These are phyloP conservation scores for Boletellus ananiceps DNA, from an alignment of 768 basidiomycete genomes.

Conservation along the genomic window DNA sequence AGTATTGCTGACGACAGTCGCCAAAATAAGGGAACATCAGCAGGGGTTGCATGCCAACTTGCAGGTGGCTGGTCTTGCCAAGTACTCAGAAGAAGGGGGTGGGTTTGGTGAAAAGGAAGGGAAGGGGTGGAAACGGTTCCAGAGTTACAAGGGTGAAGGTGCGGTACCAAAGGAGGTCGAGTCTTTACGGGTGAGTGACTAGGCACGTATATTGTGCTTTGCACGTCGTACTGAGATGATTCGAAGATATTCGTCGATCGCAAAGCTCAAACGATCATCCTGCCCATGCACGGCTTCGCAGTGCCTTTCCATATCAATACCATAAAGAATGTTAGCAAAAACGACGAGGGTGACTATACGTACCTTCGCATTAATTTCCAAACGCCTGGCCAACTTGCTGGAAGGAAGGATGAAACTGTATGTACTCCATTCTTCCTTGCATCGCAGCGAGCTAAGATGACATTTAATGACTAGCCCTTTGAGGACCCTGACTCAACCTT, in stretches of 20 bases:
- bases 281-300: slow-evolving; percentile 93
- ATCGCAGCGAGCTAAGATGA: slow-evolving; percentile 5
- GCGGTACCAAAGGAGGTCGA: slow-evolving; percentile 85
- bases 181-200: slow-evolving; percentile 60
- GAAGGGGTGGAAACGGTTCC: slow-evolving; percentile 93
- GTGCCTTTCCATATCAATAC: slow-evolving; percentile 98
- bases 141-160: slow-evolving; percentile 93
- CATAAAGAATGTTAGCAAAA: slow-evolving; percentile 97
- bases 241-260: slow-evolving; percentile 85
- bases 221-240: slow-evolving; percentile 4
- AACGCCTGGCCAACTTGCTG: slow-evolving; percentile 93
- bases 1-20: slow-evolving; percentile 67
- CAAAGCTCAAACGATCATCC: slow-evolving; percentile 81
- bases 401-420: slow-evolving; percentile 98
- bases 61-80: slow-evolving; percentile 76
- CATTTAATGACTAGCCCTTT: slow-evolving; percentile 58
- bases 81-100: slow-evolving; percentile 78
- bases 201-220: not conserved
- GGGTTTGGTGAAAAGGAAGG: slow-evolving; percentile 76
- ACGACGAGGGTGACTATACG: slow-evolving; percentile 92
- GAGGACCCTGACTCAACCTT: slow-evolving; percentile 97
- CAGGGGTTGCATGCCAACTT: slow-evolving; percentile 69
- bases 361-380: slow-evolving; percentile 97
- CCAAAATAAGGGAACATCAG: slow-evolving; percentile 87
- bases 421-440: slow-evolving; percentile 11